A percentile compares a stretch with the other conserved stretches of the same genome.
Evolutionary conservation across 2,329 filamentous ascomycete species (phyloP).

Genomic region (Hymenoscyphus fructigenus): DNA sequence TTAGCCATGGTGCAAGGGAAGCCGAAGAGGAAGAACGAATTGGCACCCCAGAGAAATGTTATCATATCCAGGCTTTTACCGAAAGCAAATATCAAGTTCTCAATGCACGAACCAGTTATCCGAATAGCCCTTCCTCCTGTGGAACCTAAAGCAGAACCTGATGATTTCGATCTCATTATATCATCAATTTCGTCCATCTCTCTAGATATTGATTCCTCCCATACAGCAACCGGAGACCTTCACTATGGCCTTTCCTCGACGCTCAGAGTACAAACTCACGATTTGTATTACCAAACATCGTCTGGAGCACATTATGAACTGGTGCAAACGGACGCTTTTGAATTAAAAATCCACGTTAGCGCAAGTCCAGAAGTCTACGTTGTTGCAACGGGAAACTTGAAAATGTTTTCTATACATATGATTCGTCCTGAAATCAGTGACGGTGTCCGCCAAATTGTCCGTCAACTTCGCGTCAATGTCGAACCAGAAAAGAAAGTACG

Average conservation of each 20-base stretch:
- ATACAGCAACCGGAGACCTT: conserved; percentile 77
- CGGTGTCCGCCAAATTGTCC: conserved; percentile 86
- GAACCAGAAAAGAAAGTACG: conserved; percentile 58
- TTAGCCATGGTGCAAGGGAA: conserved; percentile 70
- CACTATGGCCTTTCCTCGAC: conserved; percentile 86
- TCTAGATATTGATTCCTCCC: conserved; percentile 91
- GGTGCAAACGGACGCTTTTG: conserved; percentile 82
- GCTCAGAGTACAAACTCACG: conserved; percentile 79
- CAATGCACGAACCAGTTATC: conserved; percentile 92
- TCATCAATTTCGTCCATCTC: conserved; percentile 93
- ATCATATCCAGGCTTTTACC: conserved; percentile 89
- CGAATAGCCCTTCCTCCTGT: conserved; percentile 85
- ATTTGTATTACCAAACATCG: conserved; percentile 91
- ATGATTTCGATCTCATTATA: conserved; percentile 93
- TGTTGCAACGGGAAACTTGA: conserved; percentile 72
- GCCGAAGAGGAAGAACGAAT: conserved; percentile 43
- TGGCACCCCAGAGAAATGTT: conserved; percentile 55
- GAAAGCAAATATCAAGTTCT: conserved; percentile 92
- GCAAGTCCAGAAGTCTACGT: conserved; percentile 85
- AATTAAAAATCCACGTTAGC: conserved; percentile 80
- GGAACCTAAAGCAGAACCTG: conserved; percentile 60
- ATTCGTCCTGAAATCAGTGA: conserved; percentile 90
- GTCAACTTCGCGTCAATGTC: conserved; percentile 72
- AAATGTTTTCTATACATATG: conserved; percentile 87
- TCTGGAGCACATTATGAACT: conserved; percentile 81